Percentiles rank a stretch among this genome's conserved stretches.
Conservation (phyloP, 352 stramenopile species). For the Thraustochytrium striatum region DNA sequence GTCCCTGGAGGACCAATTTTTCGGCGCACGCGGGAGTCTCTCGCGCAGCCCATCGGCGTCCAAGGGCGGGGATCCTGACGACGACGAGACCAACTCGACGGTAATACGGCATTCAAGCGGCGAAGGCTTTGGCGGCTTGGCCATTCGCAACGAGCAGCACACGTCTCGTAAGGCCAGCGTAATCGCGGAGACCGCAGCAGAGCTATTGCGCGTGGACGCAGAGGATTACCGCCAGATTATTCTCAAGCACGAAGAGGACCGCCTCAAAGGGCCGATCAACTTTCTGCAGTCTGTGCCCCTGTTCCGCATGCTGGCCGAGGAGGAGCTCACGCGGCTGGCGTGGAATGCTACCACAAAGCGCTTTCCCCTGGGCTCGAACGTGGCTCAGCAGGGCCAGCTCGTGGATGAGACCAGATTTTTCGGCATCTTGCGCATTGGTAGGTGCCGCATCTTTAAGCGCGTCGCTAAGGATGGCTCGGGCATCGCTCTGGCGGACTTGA, state of each 20-base stretch:
- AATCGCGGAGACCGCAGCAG: neutral
- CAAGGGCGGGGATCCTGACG: neutral
- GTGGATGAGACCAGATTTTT: constrained; percentile 12
- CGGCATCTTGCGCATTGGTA: constrained; percentile 3
- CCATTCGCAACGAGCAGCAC: neutral
- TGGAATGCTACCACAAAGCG: neutral
- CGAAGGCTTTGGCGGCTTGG: constrained; percentile 25
- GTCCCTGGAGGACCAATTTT: neutral
- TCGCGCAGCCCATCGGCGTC: neutral
- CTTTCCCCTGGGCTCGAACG: neutral
- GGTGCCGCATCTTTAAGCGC: neutral
- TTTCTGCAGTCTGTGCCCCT: neutral
- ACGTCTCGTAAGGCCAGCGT: constrained; percentile 3
- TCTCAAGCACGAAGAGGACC: constrained; percentile 25
- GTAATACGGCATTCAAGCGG: neutral
- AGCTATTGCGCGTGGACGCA: constrained; percentile 14
- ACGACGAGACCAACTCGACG: constrained; percentile 7
- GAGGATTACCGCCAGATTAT: constrained; percentile 16
- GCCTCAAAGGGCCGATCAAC: neutral
- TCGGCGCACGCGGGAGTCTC: neutral
- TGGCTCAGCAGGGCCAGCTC: neutral
- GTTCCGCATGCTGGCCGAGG: constrained; percentile 10
- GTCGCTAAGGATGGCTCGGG: neutral
- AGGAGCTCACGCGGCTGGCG: constrained; percentile 23
- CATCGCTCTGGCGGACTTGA: neutral